A percentile compares a stretch with the other conserved stretches of the same genome.
Evolutionary conservation across 108 stramenopile species (phyloP).

Genomic region (Discostella pseudostelligera): DNA sequence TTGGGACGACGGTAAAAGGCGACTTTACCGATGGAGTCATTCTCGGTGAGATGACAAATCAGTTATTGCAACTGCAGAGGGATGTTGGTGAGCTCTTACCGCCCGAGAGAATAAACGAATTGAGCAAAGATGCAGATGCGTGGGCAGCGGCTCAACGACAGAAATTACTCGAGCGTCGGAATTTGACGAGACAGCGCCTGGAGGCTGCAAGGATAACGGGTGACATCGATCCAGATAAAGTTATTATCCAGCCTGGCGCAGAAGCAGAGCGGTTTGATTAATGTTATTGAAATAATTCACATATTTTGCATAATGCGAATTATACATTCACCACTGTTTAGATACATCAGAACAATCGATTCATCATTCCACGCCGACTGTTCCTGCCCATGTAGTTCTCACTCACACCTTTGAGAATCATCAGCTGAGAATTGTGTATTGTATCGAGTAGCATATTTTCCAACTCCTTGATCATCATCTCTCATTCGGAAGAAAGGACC

Average conservation of each 20-base stretch:
- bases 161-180: constrained; percentile 60
- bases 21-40: constrained; percentile 60
- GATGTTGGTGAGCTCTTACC: constrained; percentile 82
- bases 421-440: too few relatives aligned
- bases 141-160: constrained; percentile 78
- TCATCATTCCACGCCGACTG: too few relatives aligned
- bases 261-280: constrained; percentile 46
- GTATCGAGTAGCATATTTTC: background rate
- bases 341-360: too few relatives aligned
- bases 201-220: constrained; percentile 42
- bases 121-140: constrained; percentile 79
- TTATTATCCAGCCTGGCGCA: constrained; percentile 28
- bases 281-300: background rate
- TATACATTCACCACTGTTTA: too few relatives aligned
- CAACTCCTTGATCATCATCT: background rate
- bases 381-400: too few relatives aligned
- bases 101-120: constrained; percentile 73
- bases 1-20: constrained; percentile 73
- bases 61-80: constrained; percentile 73
- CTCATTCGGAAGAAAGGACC: constrained; percentile 45
- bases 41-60: constrained; percentile 83
- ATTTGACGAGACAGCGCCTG: constrained; percentile 63
- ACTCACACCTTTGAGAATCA: too few relatives aligned
- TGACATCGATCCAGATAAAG: constrained; percentile 32
- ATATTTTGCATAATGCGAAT: background rate